Evolutionary conservation across 345 rosid species (phyloP).

Genomic region (Gossypium longicalyx): DNA sequence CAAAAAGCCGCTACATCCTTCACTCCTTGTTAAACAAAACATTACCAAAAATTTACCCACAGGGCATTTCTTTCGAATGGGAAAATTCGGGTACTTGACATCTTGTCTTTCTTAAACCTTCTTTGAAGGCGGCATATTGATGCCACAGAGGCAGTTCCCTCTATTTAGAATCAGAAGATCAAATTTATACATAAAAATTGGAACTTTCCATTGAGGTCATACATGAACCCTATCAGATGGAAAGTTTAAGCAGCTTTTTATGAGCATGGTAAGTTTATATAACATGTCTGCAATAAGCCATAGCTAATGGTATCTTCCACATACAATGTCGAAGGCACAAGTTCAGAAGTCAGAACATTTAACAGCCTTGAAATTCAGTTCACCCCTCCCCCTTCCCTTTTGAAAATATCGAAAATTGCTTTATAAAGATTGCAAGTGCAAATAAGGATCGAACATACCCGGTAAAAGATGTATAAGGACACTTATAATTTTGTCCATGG

Average conservation of each 20-base stretch:
- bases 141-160: not conserved
- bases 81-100: not conserved
- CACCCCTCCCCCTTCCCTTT: not conserved
- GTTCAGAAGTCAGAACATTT: not conserved
- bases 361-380: not conserved
- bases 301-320: not conserved
- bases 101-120: not conserved
- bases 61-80: not conserved
- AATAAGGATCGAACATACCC: conserved; percentile 47
- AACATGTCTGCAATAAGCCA: not conserved
- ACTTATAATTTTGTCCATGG: conserved; percentile 84
- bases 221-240: not conserved
- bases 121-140: not conserved
- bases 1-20: not conserved
- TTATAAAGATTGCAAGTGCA: not conserved
- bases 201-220: not conserved
- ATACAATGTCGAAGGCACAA: not conserved
- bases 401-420: not conserved
- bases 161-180: conserved; percentile 1
- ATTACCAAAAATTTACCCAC: not conserved
- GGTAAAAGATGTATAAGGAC: conserved; percentile 97
- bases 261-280: not conserved
- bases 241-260: not conserved
- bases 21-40: not conserved
- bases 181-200: not conserved